These are phyloP conservation scores for Thelonectria olida DNA, from an alignment of 2,329 filamentous ascomycete genomes.

Conservation along the genomic window DNA sequence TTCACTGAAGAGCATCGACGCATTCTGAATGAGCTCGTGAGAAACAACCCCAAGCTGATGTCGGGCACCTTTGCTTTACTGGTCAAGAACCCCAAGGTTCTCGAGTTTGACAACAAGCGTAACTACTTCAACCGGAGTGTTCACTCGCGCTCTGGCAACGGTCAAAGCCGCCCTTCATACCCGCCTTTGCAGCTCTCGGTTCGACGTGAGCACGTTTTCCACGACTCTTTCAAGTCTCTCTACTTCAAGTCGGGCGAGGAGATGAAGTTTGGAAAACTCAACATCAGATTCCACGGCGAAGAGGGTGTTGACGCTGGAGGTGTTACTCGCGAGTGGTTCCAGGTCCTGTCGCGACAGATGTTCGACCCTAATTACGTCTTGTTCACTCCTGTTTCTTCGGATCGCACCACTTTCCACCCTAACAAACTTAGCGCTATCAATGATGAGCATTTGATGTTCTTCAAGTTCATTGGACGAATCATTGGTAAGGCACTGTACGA, in stretches of 20 bases:
- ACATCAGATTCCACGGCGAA: conserved; percentile 95
- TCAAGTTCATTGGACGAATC: conserved; percentile 98
- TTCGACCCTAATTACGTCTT: conserved; percentile 98
- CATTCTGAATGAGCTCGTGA: conserved; percentile 96
- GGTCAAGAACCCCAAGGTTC: conserved; percentile 97
- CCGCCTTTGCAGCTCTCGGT: conserved; percentile 86
- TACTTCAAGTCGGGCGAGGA: conserved; percentile 97
- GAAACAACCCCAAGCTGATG: conserved; percentile 98
- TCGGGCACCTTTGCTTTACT: conserved; percentile 95
- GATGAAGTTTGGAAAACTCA: conserved; percentile 99
- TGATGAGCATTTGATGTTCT: conserved; percentile 94
- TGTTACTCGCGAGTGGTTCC: conserved; percentile 99
- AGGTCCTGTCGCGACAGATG: conserved; percentile 96
- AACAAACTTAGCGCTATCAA: conserved; percentile 95
- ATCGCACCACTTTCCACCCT: conserved; percentile 98
- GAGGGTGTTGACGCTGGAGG: conserved; percentile 98
- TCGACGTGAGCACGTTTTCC: conserved; percentile 93
- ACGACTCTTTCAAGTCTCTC: conserved; percentile 97
- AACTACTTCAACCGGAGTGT: conserved; percentile 98
- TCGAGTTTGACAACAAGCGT: conserved; percentile 99
- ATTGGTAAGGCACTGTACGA: conserved; percentile 99
- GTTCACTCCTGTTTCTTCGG: conserved; percentile 95
- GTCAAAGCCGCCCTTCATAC: conserved; percentile 74
- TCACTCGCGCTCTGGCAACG: conserved; percentile 73
- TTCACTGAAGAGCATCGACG: conserved; percentile 98